Conservation (phyloP, 176 grass and related monocot species). For the Canna indica region DNA sequence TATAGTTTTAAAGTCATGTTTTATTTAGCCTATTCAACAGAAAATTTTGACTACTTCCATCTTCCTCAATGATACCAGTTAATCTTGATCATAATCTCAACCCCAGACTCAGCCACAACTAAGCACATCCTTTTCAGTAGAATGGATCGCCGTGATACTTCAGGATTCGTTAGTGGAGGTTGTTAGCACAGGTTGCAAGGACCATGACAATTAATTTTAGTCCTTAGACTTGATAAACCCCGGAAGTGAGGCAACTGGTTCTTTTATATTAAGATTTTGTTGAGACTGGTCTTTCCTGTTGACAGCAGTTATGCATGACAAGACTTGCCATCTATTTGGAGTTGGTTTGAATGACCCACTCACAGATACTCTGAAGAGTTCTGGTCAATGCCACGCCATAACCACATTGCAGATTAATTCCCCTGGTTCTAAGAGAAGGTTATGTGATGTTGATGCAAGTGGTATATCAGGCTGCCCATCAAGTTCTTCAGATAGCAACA, state of each 20-base stretch:
- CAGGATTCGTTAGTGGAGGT: constrained; percentile 88
- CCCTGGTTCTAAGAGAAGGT: not conserved
- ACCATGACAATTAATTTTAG: not conserved
- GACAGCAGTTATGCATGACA: constrained; percentile 8
- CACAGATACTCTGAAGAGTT: not conserved
- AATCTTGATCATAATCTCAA: not conserved
- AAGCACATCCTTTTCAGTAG: not conserved
- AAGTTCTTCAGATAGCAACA: constrained; percentile 9
- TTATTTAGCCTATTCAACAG: not conserved
- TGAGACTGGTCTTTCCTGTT: not conserved
- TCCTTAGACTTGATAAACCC: not conserved
- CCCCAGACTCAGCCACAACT: not conserved
- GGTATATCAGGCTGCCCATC: not conserved
- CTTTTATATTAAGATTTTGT: not conserved
- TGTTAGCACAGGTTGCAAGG: not conserved
- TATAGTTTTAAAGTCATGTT: not conserved
- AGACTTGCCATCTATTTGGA: not conserved
- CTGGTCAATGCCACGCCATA: not conserved
- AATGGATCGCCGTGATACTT: constrained; percentile 41
- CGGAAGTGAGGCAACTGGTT: constrained; percentile 11
- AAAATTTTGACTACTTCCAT: not conserved
- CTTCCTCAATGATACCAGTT: not conserved
- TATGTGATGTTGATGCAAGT: too few species aligned
- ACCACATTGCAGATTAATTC: constrained; percentile 4
- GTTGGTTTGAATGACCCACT: not conserved